Percentiles rank a stretch among this genome's conserved stretches.
phyloP scores from a whole-genome alignment of 495 filamentous ascomycete genomes.

The Recurvomyces mirabilis region DNA sequence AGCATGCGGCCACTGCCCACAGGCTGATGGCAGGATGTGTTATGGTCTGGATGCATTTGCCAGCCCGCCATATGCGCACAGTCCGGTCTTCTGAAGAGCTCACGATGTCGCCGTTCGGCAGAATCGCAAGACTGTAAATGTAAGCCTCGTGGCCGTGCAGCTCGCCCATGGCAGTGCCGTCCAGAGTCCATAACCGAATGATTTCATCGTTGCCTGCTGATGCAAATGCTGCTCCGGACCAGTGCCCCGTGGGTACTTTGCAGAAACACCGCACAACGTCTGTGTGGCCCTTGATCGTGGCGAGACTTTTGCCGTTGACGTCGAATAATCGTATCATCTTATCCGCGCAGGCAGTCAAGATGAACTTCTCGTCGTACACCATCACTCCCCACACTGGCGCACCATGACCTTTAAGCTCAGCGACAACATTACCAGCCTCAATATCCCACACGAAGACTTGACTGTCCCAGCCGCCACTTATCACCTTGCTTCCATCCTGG shows the following conservation, averaged over 20 bases:
- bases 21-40: conserved; percentile 96
- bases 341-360: conserved; percentile 88
- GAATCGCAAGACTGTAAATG: conserved; percentile 72
- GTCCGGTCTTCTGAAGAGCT: conserved; percentile 92
- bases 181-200: conserved; percentile 71
- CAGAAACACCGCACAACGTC: conserved; percentile 83
- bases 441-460: conserved; percentile 68
- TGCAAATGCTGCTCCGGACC: conserved; percentile 74
- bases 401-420: conserved; percentile 64
- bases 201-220: conserved; percentile 82
- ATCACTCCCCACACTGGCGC: conserved; percentile 85
- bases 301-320: conserved; percentile 49
- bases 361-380: conserved; percentile 62
- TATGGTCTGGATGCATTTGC: conserved; percentile 83
- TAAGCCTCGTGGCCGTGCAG: conserved; percentile 87
- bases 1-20: conserved; percentile 76
- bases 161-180: conserved; percentile 59
- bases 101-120: conserved; percentile 77
- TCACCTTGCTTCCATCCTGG: conserved; percentile 55
- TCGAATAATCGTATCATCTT: conserved; percentile 75
- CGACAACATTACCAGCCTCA: conserved; percentile 50
- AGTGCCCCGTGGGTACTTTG: conserved; percentile 61
- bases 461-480: conserved; percentile 93
- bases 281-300: conserved; percentile 55
- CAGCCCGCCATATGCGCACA: conserved; percentile 72